phyloP scores from a whole-genome alignment of 306 rosid species.

The Vigna hirtella region DNA sequence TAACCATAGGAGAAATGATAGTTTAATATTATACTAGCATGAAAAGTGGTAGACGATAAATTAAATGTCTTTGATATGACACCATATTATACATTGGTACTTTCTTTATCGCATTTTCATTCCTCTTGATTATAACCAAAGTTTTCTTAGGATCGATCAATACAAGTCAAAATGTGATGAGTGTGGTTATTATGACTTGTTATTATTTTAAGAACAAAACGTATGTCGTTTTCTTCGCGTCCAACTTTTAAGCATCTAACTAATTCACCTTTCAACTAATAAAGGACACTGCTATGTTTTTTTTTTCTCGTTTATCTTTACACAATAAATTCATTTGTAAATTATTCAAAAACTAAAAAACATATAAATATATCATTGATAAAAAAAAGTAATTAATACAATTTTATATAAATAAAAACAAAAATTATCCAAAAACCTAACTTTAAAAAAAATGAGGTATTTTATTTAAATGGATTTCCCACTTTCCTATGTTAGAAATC shows the following conservation, averaged over 20 bases:
- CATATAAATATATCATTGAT: too few species aligned
- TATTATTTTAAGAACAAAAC: background rate
- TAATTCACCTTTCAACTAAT: constrained; percentile 1
- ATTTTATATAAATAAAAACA: too few species aligned
- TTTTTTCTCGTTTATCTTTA: too few species aligned
- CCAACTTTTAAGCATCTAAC: background rate
- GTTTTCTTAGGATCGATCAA: background rate
- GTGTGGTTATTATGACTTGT: background rate
- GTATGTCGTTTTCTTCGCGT: background rate
- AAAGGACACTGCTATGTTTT: background rate
- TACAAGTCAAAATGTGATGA: constrained; percentile 34
- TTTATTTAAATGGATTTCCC: constrained; percentile 8
- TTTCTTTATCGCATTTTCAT: constrained; percentile 9
- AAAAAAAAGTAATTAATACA: too few species aligned
- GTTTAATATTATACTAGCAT: too few species aligned
- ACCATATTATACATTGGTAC: background rate
- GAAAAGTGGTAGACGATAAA: too few species aligned
- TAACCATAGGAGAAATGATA: too few species aligned
- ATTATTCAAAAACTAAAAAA: too few species aligned
- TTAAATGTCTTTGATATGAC: background rate
- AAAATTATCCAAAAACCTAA: too few species aligned
- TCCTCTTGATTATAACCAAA: constrained; percentile 9
- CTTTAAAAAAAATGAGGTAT: background rate
- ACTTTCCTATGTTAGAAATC: background rate
- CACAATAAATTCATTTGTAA: too few species aligned